phyloP scores from a whole-genome alignment of 768 basidiomycete species.

The Tephrocybe rancida region DNA sequence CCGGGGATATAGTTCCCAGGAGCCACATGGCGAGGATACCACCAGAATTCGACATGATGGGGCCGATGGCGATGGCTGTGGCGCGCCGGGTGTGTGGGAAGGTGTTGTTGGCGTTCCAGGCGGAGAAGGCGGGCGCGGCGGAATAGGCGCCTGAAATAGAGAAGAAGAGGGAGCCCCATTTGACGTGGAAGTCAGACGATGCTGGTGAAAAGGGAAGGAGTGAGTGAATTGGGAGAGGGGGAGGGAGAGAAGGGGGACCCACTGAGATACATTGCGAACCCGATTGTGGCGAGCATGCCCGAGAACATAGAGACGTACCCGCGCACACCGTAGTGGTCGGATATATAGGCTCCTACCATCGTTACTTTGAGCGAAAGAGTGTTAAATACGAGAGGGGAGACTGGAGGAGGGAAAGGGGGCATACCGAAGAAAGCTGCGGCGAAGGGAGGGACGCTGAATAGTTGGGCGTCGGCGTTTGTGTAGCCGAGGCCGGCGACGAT shows the following conservation, averaged over 20 bases:
- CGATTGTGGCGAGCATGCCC: slow-evolving; percentile 44
- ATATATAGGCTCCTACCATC: slow-evolving; percentile 44
- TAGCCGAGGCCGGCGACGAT: slow-evolving; percentile 70
- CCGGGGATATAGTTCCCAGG: slow-evolving; percentile 48
- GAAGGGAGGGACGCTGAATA: slow-evolving; percentile 67
- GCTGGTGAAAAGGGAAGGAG: background rate
- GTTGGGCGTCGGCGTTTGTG: slow-evolving; percentile 52
- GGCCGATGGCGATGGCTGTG: slow-evolving; percentile 58
- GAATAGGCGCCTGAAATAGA: slow-evolving; percentile 53
- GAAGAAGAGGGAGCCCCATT: slow-evolving; percentile 61
- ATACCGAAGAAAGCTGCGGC: slow-evolving; percentile 48
- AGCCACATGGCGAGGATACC: slow-evolving; percentile 67
- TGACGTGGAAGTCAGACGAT: slow-evolving; percentile 24
- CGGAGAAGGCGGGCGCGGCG: slow-evolving; percentile 50
- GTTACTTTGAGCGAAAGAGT: slow-evolving; percentile 23
- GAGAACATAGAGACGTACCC: slow-evolving; percentile 48
- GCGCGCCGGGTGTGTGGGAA: slow-evolving; percentile 58
- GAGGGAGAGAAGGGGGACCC: slow-evolving; percentile 10
- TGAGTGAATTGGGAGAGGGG: background rate
- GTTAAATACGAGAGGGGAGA: background rate
- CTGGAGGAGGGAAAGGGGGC: slow-evolving; percentile 16
- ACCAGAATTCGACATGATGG: slow-evolving; percentile 59
- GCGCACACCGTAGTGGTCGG: slow-evolving; percentile 54
- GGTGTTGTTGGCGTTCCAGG: slow-evolving; percentile 67
- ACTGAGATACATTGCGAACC: slow-evolving; percentile 61